Percentiles rank a stretch among this genome's conserved stretches.
Evolutionary conservation across 2,329 filamentous ascomycete species (phyloP).

Genomic region (Colletotrichum godetiae): DNA sequence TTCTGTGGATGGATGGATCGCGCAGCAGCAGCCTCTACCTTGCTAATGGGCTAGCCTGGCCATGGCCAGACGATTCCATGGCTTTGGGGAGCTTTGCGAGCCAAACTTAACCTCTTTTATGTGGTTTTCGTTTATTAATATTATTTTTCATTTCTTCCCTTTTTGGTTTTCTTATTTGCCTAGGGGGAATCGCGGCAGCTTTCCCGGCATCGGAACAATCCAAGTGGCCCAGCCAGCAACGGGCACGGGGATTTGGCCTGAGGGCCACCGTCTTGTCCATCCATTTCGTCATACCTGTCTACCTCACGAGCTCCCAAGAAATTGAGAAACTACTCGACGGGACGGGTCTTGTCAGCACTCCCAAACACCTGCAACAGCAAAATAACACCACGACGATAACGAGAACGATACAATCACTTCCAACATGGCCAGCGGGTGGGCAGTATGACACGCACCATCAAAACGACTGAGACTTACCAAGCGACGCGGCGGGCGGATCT

Average conservation of each 20-base stretch:
- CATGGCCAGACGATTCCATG: conserved; percentile 30
- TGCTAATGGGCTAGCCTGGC: conserved; percentile 1
- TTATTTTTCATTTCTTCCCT: too few species aligned
- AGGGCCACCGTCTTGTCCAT: conserved; percentile 10
- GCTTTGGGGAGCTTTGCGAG: conserved; percentile 17
- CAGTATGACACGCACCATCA: conserved; percentile 29
- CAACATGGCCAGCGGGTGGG: conserved; percentile 32
- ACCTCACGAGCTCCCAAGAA: not conserved
- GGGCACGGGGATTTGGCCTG: not conserved
- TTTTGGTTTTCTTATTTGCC: not conserved
- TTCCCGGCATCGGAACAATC: conserved; percentile 7
- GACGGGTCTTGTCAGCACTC: not conserved
- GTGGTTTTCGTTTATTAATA: not conserved
- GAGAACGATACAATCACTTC: not conserved
- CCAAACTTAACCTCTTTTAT: conserved; percentile 7
- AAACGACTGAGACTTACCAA: conserved; percentile 20
- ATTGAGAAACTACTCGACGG: not conserved
- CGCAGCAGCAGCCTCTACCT: conserved; percentile 1
- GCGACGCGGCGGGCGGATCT: conserved; percentile 33
- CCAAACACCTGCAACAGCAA: not conserved
- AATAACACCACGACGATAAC: not conserved
- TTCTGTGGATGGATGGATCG: conserved; percentile 12
- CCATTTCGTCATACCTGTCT: conserved; percentile 25
- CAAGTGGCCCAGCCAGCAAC: not conserved
- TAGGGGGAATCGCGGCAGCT: not conserved